A percentile compares a stretch with the other conserved stretches of the same genome.
phyloP scores from a whole-genome alignment of 805 yeast species.

The Candida nitratophila region DNA sequence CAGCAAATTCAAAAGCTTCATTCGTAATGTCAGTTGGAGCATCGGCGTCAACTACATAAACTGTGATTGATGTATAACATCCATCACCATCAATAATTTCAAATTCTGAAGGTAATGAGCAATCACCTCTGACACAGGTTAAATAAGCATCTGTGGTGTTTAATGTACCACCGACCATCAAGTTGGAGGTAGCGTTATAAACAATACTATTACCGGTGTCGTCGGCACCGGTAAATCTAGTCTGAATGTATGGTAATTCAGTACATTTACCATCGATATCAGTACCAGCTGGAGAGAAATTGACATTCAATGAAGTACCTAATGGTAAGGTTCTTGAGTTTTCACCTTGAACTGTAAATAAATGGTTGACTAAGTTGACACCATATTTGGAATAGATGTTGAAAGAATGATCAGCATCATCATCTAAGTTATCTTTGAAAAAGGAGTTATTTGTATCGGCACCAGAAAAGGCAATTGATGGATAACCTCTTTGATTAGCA shows the following conservation, averaged over 20 bases:
- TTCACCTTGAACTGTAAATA: constrained; percentile 32
- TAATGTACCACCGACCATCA: constrained; percentile 10
- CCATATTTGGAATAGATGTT: constrained; percentile 35
- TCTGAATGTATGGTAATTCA: constrained; percentile 32
- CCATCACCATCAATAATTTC: constrained; percentile 13
- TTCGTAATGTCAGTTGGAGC: constrained; percentile 17
- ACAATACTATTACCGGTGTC: constrained; percentile 22
- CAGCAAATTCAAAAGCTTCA: not conserved
- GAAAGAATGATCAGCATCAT: constrained; percentile 30
- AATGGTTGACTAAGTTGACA: constrained; percentile 28
- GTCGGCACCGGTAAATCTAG: constrained; percentile 37
- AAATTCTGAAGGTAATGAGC: constrained; percentile 34
- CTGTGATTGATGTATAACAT: constrained; percentile 35
- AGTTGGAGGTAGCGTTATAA: constrained; percentile 30
- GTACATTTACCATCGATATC: constrained; percentile 27
- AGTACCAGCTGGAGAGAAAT: constrained; percentile 35
- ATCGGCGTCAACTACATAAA: constrained; percentile 39
- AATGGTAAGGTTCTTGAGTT: constrained; percentile 32
- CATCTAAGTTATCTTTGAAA: constrained; percentile 32
- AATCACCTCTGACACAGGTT: constrained; percentile 32
- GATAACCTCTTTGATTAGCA: constrained; percentile 36
- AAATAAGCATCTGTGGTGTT: constrained; percentile 12
- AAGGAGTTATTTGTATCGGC: constrained; percentile 41
- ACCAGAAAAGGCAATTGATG: constrained; percentile 43
- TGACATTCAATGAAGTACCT: constrained; percentile 37